These are phyloP conservation scores for Leishmania tarentolae DNA, from an alignment of 208 protist genomes.

Conservation along the genomic window DNA sequence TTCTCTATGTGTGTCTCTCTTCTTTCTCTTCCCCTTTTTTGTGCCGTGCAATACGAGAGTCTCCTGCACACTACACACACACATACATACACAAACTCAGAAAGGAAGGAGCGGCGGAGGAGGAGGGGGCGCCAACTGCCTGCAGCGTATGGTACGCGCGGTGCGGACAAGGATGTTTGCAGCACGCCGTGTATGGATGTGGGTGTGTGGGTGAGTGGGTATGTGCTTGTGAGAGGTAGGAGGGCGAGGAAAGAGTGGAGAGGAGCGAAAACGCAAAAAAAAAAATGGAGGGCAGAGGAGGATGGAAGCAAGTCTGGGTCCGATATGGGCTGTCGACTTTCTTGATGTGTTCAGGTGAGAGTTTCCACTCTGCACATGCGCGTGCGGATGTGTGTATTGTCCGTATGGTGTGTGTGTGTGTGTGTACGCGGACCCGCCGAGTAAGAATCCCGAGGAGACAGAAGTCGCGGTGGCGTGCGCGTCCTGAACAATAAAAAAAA, in stretches of 20 bases:
- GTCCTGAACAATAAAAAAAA: neutral
- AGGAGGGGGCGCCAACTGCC: neutral
- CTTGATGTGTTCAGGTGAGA: slow-evolving; percentile 20
- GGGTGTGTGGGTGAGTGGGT: neutral
- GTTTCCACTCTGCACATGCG: neutral
- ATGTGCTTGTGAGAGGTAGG: neutral
- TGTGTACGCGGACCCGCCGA: neutral
- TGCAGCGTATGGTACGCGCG: neutral
- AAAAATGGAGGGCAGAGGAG: neutral
- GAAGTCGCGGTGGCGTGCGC: neutral
- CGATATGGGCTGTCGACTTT: slow-evolving; percentile 2
- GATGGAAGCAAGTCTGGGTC: slow-evolving; percentile 1
- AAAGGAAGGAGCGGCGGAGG: neutral
- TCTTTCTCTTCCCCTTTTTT: neutral
- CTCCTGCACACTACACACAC: neutral
- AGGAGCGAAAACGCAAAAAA: neutral
- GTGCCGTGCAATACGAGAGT: neutral
- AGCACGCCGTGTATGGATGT: neutral
- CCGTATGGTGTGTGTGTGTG: neutral
- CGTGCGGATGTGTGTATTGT: slow-evolving; percentile 1
- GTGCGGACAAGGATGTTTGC: neutral
- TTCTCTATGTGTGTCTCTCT: neutral
- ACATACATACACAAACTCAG: neutral
- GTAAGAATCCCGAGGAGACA: neutral
- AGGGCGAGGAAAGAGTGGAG: neutral